Conservation (phyloP, 768 basidiomycete genomes). For the Hericium rajendrae region DNA sequence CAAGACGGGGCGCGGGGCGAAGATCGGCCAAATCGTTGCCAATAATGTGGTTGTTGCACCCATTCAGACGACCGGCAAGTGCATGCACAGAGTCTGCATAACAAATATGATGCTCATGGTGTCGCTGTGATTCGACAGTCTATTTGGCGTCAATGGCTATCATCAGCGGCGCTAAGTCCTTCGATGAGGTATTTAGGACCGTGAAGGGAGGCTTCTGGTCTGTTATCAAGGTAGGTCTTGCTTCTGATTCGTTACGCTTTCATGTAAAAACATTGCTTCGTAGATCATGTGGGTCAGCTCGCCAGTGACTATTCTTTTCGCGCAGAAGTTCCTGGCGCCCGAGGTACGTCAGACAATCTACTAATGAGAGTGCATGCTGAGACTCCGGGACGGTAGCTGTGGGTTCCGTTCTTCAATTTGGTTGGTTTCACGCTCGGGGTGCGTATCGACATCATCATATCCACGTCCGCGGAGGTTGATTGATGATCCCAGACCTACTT, state of each 20-base stretch:
- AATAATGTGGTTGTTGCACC: constrained; percentile 73
- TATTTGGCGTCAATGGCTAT: constrained; percentile 76
- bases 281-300: constrained; percentile 77
- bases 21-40: constrained; percentile 63
- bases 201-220: constrained; percentile 66
- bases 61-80: constrained; percentile 57
- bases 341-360: constrained; percentile 37
- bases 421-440: constrained; percentile 73
- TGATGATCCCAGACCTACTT: constrained; percentile 43
- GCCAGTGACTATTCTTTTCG: constrained; percentile 63
- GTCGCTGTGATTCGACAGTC: constrained; percentile 27
- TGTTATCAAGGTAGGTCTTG: constrained; percentile 54
- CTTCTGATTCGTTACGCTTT: not conserved
- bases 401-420: constrained; percentile 82
- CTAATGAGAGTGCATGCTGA: too few relatives aligned
- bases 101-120: not conserved
- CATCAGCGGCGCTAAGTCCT: constrained; percentile 68
- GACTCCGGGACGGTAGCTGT: constrained; percentile 37
- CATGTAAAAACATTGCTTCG: not conserved
- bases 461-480: not conserved
- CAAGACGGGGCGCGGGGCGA: constrained; percentile 51
- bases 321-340: constrained; percentile 71
- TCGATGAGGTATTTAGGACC: constrained; percentile 53
- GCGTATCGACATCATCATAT: constrained; percentile 21
- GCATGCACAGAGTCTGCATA: not conserved